phyloP scores from a whole-genome alignment of 345 rosid genomes.

The Salix arbutifolia region DNA sequence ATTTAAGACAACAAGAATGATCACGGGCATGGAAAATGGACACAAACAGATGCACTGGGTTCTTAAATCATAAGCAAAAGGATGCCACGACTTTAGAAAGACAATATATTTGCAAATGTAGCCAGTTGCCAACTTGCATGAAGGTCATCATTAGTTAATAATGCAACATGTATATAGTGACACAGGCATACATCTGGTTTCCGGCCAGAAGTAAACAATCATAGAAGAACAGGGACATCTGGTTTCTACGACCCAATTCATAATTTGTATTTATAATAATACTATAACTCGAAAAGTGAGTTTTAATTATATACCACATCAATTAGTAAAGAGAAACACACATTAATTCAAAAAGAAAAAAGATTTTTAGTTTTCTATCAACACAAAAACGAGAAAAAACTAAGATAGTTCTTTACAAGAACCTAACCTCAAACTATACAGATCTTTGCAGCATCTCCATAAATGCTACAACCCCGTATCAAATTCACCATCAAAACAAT shows the following conservation, averaged over 20 bases:
- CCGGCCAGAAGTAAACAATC: not conserved
- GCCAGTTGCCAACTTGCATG: not conserved
- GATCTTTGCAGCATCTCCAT: not conserved
- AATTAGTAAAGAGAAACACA: not conserved
- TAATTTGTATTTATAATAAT: not conserved
- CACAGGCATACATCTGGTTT: not conserved
- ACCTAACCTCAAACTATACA: slow-evolving; percentile 14
- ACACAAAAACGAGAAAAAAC: not conserved
- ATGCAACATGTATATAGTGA: not conserved
- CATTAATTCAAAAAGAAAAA: not conserved
- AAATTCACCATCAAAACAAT: not conserved
- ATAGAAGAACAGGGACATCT: not conserved
- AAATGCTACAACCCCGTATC: slow-evolving; percentile 8
- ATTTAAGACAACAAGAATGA: not conserved
- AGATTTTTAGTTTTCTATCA: not conserved
- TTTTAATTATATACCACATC: not conserved
- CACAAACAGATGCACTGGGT: not conserved
- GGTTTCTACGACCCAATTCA: not conserved
- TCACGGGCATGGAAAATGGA: not conserved
- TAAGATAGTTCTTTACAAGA: not conserved
- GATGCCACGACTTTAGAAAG: not conserved
- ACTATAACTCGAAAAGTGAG: not conserved
- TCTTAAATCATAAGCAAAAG: not conserved
- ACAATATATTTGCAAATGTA: not conserved
- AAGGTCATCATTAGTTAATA: not conserved